phyloP scores from a whole-genome alignment of 2,329 filamentous ascomycete species.

The Cladosporium sp. region DNA sequence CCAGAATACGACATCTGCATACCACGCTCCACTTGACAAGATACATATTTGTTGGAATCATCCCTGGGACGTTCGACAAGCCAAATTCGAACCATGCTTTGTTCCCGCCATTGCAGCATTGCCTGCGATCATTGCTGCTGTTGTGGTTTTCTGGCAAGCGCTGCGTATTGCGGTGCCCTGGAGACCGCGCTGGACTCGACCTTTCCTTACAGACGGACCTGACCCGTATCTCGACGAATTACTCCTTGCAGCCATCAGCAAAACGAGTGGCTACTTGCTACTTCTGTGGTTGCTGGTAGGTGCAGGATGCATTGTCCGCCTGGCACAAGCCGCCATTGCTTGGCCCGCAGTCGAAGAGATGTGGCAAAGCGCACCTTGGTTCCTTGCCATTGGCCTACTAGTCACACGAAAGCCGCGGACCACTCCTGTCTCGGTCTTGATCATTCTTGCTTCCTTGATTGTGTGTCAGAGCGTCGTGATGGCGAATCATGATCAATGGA shows the following conservation, averaged over 20 bases:
- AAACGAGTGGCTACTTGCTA: conserved; percentile 20
- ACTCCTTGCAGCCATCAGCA: conserved; percentile 29
- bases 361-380: conserved; percentile 22
- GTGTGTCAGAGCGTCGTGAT: conserved; percentile 23
- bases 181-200: conserved; percentile 48
- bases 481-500: conserved; percentile 16
- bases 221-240: conserved; percentile 14
- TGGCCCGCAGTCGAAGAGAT: conserved; percentile 11
- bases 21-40: neutral
- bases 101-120: conserved; percentile 36
- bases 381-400: conserved; percentile 21
- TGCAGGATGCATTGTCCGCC: conserved; percentile 19
- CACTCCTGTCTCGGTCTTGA: conserved; percentile 23
- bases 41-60: conserved; percentile 21
- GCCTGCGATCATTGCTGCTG: conserved; percentile 34
- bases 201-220: conserved; percentile 47
- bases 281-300: conserved; percentile 18
- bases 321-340: conserved; percentile 13
- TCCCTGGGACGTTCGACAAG: conserved; percentile 33
- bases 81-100: conserved; percentile 39
- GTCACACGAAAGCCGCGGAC: conserved; percentile 24
- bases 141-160: conserved; percentile 36
- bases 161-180: conserved; percentile 30
- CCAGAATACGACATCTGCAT: neutral
- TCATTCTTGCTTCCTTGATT: conserved; percentile 21